Percentiles rank a stretch among this genome's conserved stretches.
phyloP scores from a whole-genome alignment of 164 flowering plant genomes.

The Stephania yunnanensis region DNA sequence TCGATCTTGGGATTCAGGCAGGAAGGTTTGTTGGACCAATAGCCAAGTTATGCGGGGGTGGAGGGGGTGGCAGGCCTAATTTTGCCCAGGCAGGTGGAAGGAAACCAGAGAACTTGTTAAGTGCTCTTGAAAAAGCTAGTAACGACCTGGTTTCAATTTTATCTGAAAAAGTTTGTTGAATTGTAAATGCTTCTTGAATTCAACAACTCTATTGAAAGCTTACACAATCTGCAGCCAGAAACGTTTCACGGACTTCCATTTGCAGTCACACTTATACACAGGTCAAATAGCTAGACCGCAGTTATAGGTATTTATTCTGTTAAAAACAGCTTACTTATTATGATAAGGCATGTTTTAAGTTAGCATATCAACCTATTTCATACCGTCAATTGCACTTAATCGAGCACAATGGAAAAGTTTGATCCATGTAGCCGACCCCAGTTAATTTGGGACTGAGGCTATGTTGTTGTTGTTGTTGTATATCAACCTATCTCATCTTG shows the following conservation, averaged over 20 bases:
- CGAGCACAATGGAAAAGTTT: too few species aligned
- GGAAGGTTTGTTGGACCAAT: slow-evolving; percentile 83
- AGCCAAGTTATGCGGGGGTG: slow-evolving; percentile 91
- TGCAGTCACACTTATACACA: not conserved
- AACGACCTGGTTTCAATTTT: slow-evolving; percentile 46
- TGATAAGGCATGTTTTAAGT: not conserved
- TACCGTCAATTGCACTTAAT: too few species aligned
- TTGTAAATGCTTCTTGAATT: not conserved
- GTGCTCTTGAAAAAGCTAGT: slow-evolving; percentile 76
- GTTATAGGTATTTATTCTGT: not conserved
- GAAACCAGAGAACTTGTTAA: slow-evolving; percentile 69
- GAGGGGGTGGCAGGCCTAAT: slow-evolving; percentile 94
- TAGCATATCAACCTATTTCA: not conserved
- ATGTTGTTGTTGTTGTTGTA: too few species aligned
- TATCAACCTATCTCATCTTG: not conserved
- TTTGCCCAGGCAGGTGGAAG: slow-evolving; percentile 98
- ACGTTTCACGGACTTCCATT: not conserved
- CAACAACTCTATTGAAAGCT: not conserved
- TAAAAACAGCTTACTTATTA: not conserved
- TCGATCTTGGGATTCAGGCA: slow-evolving; percentile 69
- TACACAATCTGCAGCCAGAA: not conserved
- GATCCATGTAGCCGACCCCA: too few species aligned
- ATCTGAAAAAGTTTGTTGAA: slow-evolving; percentile 45
- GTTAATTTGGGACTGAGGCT: too few species aligned
- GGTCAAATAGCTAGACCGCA: not conserved